Evolutionary conservation across 129 eudicot species (phyloP), one percentile per base, ranked within the genome.

Genomic region (Flaveria ramosissima): DNA sequence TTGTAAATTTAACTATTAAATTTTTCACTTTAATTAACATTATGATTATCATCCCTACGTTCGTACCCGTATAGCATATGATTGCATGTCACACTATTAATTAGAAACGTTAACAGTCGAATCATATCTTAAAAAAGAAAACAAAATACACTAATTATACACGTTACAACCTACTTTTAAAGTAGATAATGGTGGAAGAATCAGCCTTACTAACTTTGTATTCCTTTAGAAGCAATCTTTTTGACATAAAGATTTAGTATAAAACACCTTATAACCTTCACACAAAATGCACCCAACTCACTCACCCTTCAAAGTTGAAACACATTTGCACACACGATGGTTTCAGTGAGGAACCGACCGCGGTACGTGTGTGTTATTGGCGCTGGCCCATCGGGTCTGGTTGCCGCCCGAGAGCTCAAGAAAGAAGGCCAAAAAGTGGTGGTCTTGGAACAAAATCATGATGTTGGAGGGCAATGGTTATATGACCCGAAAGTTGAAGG

Each of bases 381-480:
- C 39, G 98, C 92, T 27, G 98, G 98, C 5, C 92, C 98, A 21
- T 83, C 96, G 0, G 98, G 98, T 30, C 83, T 92, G 45, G 98
- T 90, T 41, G 98, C 98, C 0, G 94, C 90, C 4, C 76, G 96
- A 53, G 98, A 92, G 87, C 92, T 92, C 10, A 80, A 81, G 63
- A 92, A 88, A 72, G 98, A 92, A 71, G 94, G 96, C 0, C 98
- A 92, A 78, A 84, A 76, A 6, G 98, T 86, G 70, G 89, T 86
- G 78, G 98, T 92, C 9, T 41, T 90, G 42, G 98, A 92, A 68
- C 98, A 92, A 74, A 90, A 84, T 66, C 90, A 90, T 79, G 96
- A 93, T 36, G 85, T 93, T 65, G 98, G 98, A 72, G 96, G 98
- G 27, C 98, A 93, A 72, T 93, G 98, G 98, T 89, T 93, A 1